These are phyloP conservation scores for Echinosophora koreensis DNA, from an alignment of 306 rosid species.

Conservation along the genomic window DNA sequence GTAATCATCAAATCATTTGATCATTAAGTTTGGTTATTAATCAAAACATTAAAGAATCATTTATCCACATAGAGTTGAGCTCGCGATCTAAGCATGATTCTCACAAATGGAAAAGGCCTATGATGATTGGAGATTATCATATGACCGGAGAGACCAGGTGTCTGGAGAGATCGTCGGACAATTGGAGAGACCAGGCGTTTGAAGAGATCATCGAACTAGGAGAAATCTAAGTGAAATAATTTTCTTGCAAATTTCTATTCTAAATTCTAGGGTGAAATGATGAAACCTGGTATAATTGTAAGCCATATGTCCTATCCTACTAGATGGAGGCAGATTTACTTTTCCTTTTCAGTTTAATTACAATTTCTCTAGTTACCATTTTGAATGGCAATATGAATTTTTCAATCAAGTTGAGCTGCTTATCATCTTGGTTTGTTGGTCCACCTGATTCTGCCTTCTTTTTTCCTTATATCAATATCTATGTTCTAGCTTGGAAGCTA, in stretches of 20 bases:
- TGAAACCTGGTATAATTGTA: background rate
- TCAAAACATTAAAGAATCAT: no score
- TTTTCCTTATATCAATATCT: slow-evolving; percentile 13
- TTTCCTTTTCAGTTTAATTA: slow-evolving; percentile 26
- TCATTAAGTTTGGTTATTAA: no score
- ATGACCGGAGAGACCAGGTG: no score
- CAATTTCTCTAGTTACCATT: background rate
- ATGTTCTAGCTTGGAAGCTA: background rate
- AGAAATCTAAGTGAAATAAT: background rate
- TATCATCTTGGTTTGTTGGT: slow-evolving; percentile 7
- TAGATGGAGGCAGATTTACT: slow-evolving; percentile 24
- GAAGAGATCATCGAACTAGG: no score
- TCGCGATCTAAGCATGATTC: no score
- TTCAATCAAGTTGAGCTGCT: slow-evolving; percentile 15
- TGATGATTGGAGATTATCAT: no score
- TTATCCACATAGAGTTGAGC: no score
- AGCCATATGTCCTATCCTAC: slow-evolving; percentile 28
- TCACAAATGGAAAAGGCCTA: no score
- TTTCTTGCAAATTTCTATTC: background rate
- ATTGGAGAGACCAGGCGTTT: no score
- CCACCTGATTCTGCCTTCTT: background rate
- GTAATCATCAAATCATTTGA: no score
- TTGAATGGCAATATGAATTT: slow-evolving; percentile 8
- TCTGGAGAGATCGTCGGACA: no score
- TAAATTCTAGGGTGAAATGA: slow-evolving; percentile 72